Conservation (phyloP, 1,284 basidiomycete genomes). For the Moniliella sp. region DNA sequence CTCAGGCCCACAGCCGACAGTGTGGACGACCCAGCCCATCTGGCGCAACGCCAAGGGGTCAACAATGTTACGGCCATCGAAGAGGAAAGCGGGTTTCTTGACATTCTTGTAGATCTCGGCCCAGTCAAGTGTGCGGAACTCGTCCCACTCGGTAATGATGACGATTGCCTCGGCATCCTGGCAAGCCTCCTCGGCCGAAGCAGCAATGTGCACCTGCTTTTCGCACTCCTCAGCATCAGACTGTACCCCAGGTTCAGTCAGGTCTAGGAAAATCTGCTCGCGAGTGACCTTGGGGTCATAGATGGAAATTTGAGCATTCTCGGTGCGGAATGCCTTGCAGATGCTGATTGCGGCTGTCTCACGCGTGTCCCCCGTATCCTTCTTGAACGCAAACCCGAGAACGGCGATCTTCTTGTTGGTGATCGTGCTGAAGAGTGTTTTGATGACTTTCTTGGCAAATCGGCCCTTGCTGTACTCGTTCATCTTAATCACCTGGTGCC, state of each 20-base stretch:
- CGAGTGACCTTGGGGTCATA: conserved; percentile 67
- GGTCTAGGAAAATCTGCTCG: conserved; percentile 39
- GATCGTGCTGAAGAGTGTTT: conserved; percentile 85
- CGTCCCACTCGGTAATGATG: conserved; percentile 51
- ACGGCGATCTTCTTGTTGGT: conserved; percentile 88
- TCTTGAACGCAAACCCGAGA: conserved; percentile 51
- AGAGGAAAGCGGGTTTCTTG: conserved; percentile 59
- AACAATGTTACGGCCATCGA: conserved; percentile 70
- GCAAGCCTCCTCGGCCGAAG: conserved; percentile 65
- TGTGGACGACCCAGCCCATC: conserved; percentile 72
- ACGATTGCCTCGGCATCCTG: conserved; percentile 72
- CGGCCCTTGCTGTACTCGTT: conserved; percentile 31
- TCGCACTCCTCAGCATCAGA: conserved; percentile 42
- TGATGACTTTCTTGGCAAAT: conserved; percentile 35
- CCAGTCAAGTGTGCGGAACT: conserved; percentile 85
- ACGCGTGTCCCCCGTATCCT: conserved; percentile 39
- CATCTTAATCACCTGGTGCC: conserved; percentile 40
- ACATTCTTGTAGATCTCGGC: conserved; percentile 58
- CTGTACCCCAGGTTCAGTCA: conserved; percentile 37
- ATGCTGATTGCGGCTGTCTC: conserved; percentile 91
- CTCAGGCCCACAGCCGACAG: conserved; percentile 33
- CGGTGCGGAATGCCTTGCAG: conserved; percentile 72
- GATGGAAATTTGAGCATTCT: conserved; percentile 62
- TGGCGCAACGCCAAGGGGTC: conserved; percentile 54
- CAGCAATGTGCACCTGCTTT: conserved; percentile 57